Percentiles rank a stretch among this genome's conserved stretches.
These are phyloP conservation scores for Crotalaria pallida DNA, from an alignment of 306 rosid genomes.

Conservation along the genomic window DNA sequence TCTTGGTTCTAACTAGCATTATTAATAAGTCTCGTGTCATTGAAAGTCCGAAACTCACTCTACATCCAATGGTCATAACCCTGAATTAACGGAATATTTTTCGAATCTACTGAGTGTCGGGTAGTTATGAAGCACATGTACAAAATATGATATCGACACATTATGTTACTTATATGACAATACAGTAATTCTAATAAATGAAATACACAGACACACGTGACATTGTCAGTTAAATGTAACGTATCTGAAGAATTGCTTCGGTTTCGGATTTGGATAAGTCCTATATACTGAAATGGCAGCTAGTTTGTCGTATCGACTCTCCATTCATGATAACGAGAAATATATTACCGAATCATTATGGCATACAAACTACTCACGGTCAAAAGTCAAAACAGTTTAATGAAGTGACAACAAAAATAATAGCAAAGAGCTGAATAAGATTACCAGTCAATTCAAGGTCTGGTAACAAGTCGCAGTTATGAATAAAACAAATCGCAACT, in stretches of 20 bases:
- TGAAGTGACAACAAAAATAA: background rate
- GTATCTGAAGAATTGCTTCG: background rate
- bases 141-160: background rate
- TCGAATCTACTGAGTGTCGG: background rate
- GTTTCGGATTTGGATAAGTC: too few relatives aligned
- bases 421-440: slow-evolving; percentile 3
- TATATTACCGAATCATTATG: background rate
- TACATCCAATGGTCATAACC: background rate
- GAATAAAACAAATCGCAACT: background rate
- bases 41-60: background rate
- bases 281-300: background rate
- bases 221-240: background rate
- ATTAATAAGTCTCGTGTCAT: background rate
- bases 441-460: slow-evolving; percentile 13
- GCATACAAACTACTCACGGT: background rate
- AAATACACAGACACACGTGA: background rate
- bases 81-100: background rate
- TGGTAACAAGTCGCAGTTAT: background rate
- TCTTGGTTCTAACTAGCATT: background rate
- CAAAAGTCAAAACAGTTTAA: background rate
- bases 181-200: background rate
- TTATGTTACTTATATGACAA: too few relatives aligned
- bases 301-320: background rate
- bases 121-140: background rate
- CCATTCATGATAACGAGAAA: background rate